Conservation (phyloP, 2,329 filamentous ascomycete species). For the Coniosporium tulheliwenetii region DNA sequence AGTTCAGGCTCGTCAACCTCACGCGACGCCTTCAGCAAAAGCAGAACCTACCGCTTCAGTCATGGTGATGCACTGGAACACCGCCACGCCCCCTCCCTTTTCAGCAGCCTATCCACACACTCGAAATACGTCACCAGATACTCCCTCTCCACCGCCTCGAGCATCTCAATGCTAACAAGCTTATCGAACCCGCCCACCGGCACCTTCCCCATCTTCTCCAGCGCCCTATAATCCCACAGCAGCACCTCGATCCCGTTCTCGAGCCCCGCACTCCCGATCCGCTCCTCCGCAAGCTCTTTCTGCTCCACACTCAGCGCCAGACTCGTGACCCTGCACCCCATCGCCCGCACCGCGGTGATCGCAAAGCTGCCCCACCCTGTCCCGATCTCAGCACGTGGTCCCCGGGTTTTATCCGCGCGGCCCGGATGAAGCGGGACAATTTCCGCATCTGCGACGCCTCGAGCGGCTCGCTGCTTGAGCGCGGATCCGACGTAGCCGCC, state of each 20-base stretch:
- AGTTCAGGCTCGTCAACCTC: neutral
- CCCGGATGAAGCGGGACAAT: constrained; percentile 48
- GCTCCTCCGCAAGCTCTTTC: constrained; percentile 48
- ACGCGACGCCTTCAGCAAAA: neutral
- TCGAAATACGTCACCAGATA: constrained; percentile 53
- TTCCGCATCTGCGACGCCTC: constrained; percentile 54
- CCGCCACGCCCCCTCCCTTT: constrained; percentile 50
- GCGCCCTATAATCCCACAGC: constrained; percentile 51
- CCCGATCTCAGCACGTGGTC: constrained; percentile 64
- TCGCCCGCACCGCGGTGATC: constrained; percentile 49
- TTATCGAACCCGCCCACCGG: constrained; percentile 45
- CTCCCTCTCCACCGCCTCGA: constrained; percentile 56
- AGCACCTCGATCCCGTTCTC: constrained; percentile 46
- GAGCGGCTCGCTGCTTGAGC: constrained; percentile 37
- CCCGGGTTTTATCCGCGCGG: constrained; percentile 43
- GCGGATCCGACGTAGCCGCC: constrained; percentile 31
- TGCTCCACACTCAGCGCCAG: constrained; percentile 55
- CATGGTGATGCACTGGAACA: constrained; percentile 68
- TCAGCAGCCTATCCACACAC: constrained; percentile 47
- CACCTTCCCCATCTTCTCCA: constrained; percentile 13
- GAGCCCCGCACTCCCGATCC: constrained; percentile 46
- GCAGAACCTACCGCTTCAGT: constrained; percentile 35
- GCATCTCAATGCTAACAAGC: constrained; percentile 62
- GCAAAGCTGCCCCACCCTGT: constrained; percentile 64
- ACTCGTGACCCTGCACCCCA: constrained; percentile 53